Base-by-base conservation (phyloP, 1,284 basidiomycete genomes). In the Inonotus hispidus region DNA sequence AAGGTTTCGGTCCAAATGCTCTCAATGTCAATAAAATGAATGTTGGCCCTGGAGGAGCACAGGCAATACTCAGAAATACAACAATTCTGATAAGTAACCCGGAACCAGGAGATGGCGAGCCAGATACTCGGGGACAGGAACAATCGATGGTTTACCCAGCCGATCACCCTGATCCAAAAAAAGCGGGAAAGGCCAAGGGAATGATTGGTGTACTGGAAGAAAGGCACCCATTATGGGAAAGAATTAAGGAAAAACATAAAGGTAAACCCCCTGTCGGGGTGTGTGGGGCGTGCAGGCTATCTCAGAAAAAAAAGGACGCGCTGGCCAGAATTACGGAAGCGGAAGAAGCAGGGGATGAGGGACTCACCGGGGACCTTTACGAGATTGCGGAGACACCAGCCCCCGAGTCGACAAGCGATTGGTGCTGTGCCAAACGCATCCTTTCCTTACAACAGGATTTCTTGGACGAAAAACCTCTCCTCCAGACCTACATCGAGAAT, bases 1-100 rank as follows among this genome's bases (percentile, higher is more conserved):
- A 60, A 37, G 63, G 63, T 8, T 66, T 66, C 23, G 61, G 67
- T 4, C 43, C 41, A 4, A 65, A 68, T 58, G 67, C 68, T 4
- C 63, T 68, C 5, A 65, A 64, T 56, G 63, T 65, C 2, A 67
- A 63, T 37, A 62, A 65, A 16, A 69, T 69, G 68, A 69, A 69
- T 55, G 56, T 68, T 21, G 61, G 59, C 14, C 66, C 68, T 11
- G 66, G 68, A n/a, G 66, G 68, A 2, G 58, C 65, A 49, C 64
- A 68, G 43, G 47, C 46, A 7, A 35, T 11, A 29, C 52, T 68
- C 47, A 63, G 58, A 25, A 52, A 58, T 43, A 68, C 66, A 1
- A 45, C 62, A 21, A 67, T 68, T 45, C 67, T 66, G 5, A 7
- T 55, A 8, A 52, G 59, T 43, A 68, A 68, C 41, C 66, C 64